Evolutionary conservation across 2,329 filamentous ascomycete species (phyloP), one percentile per base, ranked within the genome.

Genomic region (Fusarium pseudocircinatum): DNA sequence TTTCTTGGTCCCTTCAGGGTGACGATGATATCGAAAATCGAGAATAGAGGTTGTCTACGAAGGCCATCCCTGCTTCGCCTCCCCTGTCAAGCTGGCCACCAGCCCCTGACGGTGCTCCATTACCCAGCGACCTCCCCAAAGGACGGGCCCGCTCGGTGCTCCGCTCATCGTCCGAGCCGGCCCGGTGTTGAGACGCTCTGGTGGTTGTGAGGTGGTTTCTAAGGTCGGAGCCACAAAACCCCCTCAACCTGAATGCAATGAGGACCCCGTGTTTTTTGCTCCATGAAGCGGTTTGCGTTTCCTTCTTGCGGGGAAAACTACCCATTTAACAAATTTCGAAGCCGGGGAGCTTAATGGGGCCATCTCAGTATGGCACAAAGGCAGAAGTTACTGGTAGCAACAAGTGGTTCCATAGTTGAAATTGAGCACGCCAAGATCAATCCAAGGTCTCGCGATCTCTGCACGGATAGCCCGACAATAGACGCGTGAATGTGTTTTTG

Each of bases 81-180:
- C 50, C 67, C 73, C 49, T 69, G 72, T 70, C 63, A 63, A 70
- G 42, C 50, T 73, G 53, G 53, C 43, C 34, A 52, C 24, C 56
- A 62, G 54, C 63, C 69, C 58, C 66, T 66, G 56, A 22, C 26
- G 11, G 64, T 64, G 60, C 44, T 65, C 73, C 73, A 76, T 60
- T 66, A 42, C 44, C 58, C 26, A 69, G 52, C 34, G 30, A 60
- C 61, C 53, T 66, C 54, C 65, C 49, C 50, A 57, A 70, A 69
- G 60, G 49, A 59, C 39, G 40, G 72, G 54, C 65, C 69, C 59
- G 74, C 70, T 77, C 73, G 71, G 75, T 73, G 65, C 74, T 76
- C 73, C 76, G 75, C 73, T 66, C 59, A 68, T 77, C 67, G 40
- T 77, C 76, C 76, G 76, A 78, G 73, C 76, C 76, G 74, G 76